Evolutionary conservation across 306 rosid genomes (phyloP), one percentile per base, ranked within the genome.

Genomic region (Quercus bicolor): DNA sequence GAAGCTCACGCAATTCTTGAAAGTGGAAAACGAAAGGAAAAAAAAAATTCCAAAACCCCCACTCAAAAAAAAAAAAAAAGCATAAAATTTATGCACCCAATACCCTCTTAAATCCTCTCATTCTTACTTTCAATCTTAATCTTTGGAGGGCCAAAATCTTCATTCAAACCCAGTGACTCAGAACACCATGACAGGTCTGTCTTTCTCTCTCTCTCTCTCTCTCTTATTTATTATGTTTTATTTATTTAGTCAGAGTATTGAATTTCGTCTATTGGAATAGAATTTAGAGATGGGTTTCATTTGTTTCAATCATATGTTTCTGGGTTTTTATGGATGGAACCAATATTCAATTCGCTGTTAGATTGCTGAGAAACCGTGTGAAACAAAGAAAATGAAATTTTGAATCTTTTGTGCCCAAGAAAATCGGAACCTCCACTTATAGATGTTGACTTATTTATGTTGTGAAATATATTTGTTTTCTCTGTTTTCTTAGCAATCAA

Each of bases 141-240:
- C 70, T 29, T 29, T 28, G 21, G 8, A 29, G 45, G 40, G 21
- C 70, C 33, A 31, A 64, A 31, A 0, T 29, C 10, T 61, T 61
- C 40, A 31, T 5, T 61, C n/a, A 61, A 29, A 0, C 21, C 40
- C 45, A 1, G 45, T 16, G 21, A 64, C 23, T 64, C 70, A 2
- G 31, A 16, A 18, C 45, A 64, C 70, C 70, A 74, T 74, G 81
- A 5, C 81, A 82, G 85, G 85, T 82, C 70, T 28, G 11, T 77
- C 72, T 77, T 3, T 56, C 54, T 21, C 43, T 8, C 48, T 62
- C 77, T 64, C 15, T 20, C n/a, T 56, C 54, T 21, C 43, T 40
- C 19, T 73, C 26, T 3, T 48, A 48, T 48, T 48, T 48, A 12
- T 62, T 52, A 20, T 52, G 26, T 33, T 31, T 13, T 1, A 16